Evolutionary conservation across 140 eudicot species (phyloP).

Genomic region (Ambrosia hybrid): DNA sequence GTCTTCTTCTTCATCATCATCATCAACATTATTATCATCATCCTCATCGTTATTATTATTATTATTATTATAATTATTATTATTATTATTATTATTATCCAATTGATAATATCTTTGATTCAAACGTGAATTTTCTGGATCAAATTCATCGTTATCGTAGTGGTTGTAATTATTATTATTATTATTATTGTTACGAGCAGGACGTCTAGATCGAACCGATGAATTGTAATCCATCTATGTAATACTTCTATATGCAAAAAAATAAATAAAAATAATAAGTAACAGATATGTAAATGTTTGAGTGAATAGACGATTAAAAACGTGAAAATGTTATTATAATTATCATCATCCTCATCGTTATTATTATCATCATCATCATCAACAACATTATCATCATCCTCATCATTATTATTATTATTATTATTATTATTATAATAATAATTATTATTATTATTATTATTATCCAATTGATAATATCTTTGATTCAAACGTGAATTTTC

Average conservation of each 20-base stretch:
- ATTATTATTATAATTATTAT: constrained; percentile 31
- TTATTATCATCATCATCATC: too few species aligned
- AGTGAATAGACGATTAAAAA: neutral
- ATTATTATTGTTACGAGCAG: constrained; percentile 21
- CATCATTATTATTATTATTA: constrained; percentile 24
- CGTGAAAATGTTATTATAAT: too few species aligned
- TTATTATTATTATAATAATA: constrained; percentile 28
- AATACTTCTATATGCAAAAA: neutral
- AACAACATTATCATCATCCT: too few species aligned
- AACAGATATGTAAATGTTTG: neutral
- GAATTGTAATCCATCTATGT: constrained; percentile 37
- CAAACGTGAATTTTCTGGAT: constrained; percentile 22
- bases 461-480: constrained; percentile 20
- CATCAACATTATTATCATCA: constrained; percentile 41
- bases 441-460: too few species aligned
- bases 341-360: too few species aligned
- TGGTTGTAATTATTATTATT: constrained; percentile 27
- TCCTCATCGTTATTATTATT: neutral
- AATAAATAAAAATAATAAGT: too few species aligned
- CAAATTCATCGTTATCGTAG: constrained; percentile 39
- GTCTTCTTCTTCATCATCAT: constrained; percentile 42
- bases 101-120: constrained; percentile 31
- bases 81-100: too few species aligned
- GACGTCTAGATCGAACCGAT: constrained; percentile 37
- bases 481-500: constrained; percentile 23